phyloP scores from a whole-genome alignment of 2,329 filamentous ascomycete species.

The Grosmannia clavigera region DNA sequence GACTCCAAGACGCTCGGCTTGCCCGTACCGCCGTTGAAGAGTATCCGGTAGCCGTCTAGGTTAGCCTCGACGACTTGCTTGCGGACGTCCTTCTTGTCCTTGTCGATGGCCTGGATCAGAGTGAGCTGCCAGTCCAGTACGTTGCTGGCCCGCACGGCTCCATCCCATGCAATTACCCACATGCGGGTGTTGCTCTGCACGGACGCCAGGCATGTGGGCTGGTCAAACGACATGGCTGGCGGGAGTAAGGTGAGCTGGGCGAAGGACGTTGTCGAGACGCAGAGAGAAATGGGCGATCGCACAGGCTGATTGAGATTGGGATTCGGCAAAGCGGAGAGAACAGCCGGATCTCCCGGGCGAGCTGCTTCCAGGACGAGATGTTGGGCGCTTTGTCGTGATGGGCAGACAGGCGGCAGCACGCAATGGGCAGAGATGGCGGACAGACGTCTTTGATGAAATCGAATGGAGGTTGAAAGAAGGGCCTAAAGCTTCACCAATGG shows the following conservation, averaged over 20 bases:
- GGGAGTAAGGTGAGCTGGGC: background rate
- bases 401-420: background rate
- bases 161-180: slow-evolving; percentile 94
- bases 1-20: slow-evolving; percentile 64
- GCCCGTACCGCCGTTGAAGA: slow-evolving; percentile 72
- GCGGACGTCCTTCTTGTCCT: slow-evolving; percentile 84
- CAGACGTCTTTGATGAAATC: background rate
- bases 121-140: slow-evolving; percentile 88
- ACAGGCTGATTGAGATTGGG: background rate
- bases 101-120: slow-evolving; percentile 94
- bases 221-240: slow-evolving; percentile 70
- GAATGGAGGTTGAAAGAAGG: background rate
- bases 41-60: slow-evolving; percentile 62
- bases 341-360: background rate
- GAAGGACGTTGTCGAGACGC: background rate
- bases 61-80: slow-evolving; percentile 71
- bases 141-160: slow-evolving; percentile 82
- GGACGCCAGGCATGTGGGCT: slow-evolving; percentile 71
- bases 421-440: background rate
- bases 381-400: background rate
- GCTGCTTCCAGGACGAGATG: background rate
- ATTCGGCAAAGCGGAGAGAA: background rate
- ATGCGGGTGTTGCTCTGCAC: slow-evolving; percentile 95
- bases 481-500: background rate
- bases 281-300: background rate